A percentile compares a stretch with the other conserved stretches of the same genome.
Conservation (phyloP, 305 asterid genomes). For the Nicotiana rustica region DNA sequence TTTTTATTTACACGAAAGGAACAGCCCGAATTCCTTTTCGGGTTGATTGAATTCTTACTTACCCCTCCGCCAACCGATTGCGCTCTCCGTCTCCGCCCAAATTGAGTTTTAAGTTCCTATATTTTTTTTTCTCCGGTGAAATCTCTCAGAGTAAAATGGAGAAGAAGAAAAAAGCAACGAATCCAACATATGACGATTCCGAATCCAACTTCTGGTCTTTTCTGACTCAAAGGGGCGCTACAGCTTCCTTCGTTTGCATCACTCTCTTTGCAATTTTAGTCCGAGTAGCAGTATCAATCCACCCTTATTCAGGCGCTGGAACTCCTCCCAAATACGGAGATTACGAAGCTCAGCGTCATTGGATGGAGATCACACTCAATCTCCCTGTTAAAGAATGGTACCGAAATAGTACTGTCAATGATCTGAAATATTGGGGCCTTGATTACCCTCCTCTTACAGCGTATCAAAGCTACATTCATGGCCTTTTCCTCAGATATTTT, state of each 20-base stretch:
- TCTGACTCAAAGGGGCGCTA: slow-evolving; percentile 54
- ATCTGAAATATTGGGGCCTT: slow-evolving; percentile 91
- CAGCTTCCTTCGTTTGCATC: slow-evolving; percentile 66
- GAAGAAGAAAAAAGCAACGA: slow-evolving; percentile 41
- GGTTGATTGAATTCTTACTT: background rate
- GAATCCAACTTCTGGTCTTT: slow-evolving; percentile 57
- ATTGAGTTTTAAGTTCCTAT: background rate
- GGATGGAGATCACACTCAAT: slow-evolving; percentile 96
- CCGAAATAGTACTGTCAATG: slow-evolving; percentile 70
- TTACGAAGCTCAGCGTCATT: slow-evolving; percentile 97
- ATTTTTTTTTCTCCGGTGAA: background rate
- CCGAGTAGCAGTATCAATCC: slow-evolving; percentile 75
- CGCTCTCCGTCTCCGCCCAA: background rate
- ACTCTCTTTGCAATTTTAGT: slow-evolving; percentile 78
- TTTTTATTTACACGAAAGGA: background rate
- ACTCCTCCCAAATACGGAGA: slow-evolving; percentile 91
- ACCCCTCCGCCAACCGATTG: background rate
- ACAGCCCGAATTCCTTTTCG: slow-evolving; percentile 22
- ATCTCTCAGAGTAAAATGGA: slow-evolving; percentile 49
- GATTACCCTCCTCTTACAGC: slow-evolving; percentile 97
- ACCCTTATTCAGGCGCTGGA: slow-evolving; percentile 89
- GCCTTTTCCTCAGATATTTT: slow-evolving; percentile 58
- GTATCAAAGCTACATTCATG: slow-evolving; percentile 89
- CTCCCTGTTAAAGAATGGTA: slow-evolving; percentile 88
- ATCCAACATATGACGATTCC: slow-evolving; percentile 37